Conservation (phyloP, 1,139 yeast species). For the Geotrichum histeridarum region DNA sequence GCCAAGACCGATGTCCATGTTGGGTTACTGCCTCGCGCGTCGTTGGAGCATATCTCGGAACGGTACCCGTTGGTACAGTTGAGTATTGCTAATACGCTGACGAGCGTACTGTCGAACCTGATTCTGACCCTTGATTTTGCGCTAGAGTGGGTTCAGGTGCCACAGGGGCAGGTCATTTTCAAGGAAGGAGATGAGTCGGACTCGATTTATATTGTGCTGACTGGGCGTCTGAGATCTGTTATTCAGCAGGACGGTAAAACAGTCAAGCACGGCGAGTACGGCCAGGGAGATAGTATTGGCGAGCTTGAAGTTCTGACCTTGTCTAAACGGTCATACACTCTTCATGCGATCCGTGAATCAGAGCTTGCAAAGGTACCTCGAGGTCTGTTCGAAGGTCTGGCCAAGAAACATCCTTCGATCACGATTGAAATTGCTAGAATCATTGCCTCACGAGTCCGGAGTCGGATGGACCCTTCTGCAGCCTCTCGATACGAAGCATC, state of each 20-base stretch:
- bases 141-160: slow-evolving; percentile 87
- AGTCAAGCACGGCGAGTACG: slow-evolving; percentile 62
- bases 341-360: slow-evolving; percentile 87
- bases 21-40: slow-evolving; percentile 63
- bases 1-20: slow-evolving; percentile 58
- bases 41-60: slow-evolving; percentile 65
- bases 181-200: slow-evolving; percentile 85
- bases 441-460: slow-evolving; percentile 65
- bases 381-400: slow-evolving; percentile 76
- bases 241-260: slow-evolving; percentile 32
- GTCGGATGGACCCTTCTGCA: slow-evolving; percentile 24
- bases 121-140: slow-evolving; percentile 81
- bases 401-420: slow-evolving; percentile 79
- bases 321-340: slow-evolving; percentile 61
- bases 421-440: slow-evolving; percentile 86
- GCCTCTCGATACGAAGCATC: slow-evolving; percentile 13
- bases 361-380: slow-evolving; percentile 92
- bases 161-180: slow-evolving; percentile 76
- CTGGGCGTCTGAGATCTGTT: slow-evolving; percentile 79
- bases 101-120: slow-evolving; percentile 59
- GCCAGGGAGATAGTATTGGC: slow-evolving; percentile 92
- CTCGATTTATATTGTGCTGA: slow-evolving; percentile 84
- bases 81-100: slow-evolving; percentile 69
- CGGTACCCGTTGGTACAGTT: slow-evolving; percentile 69
- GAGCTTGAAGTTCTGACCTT: slow-evolving; percentile 93